Conservation (phyloP, 495 filamentous ascomycete species). For the Xylaria nigripes region DNA sequence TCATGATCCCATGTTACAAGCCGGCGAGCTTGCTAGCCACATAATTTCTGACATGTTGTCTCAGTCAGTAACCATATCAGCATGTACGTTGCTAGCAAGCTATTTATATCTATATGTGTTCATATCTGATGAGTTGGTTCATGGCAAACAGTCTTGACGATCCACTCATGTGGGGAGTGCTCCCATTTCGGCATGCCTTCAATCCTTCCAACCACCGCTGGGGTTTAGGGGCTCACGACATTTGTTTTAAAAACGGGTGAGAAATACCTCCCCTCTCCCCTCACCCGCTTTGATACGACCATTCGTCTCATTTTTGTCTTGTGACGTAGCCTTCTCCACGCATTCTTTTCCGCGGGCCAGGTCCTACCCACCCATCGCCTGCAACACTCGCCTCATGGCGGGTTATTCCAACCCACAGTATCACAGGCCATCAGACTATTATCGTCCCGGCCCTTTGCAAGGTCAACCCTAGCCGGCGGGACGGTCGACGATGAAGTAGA, state of each 20-base stretch:
- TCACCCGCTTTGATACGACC: not conserved
- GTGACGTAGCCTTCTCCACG: conserved; percentile 39
- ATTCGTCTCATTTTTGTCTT: not conserved
- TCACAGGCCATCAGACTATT: conserved; percentile 77
- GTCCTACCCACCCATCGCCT: conserved; percentile 79
- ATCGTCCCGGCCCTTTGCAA: conserved; percentile 43
- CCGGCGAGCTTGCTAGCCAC: not conserved
- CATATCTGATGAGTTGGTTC: conserved; percentile 8
- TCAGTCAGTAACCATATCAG: conserved; percentile 91
- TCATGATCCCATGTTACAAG: no score
- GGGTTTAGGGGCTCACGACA: conserved; percentile 84
- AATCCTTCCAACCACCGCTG: conserved; percentile 70
- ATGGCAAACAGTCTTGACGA: conserved; percentile 67
- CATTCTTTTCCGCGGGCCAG: conserved; percentile 81
- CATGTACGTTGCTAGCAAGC: conserved; percentile 60
- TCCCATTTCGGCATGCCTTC: conserved; percentile 63
- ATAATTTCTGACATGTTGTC: not conserved
- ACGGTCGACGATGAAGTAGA: conserved; percentile 15
- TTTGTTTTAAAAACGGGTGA: conserved; percentile 72
- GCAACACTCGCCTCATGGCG: conserved; percentile 63
- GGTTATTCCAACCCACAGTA: conserved; percentile 85
- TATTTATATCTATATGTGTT: not conserved
- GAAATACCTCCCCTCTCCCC: conserved; percentile 3
- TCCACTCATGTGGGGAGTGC: conserved; percentile 81
- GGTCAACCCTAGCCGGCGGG: not conserved